Base-by-base conservation (phyloP, 768 basidiomycete species). In the Tephrocybe sp. region DNA sequence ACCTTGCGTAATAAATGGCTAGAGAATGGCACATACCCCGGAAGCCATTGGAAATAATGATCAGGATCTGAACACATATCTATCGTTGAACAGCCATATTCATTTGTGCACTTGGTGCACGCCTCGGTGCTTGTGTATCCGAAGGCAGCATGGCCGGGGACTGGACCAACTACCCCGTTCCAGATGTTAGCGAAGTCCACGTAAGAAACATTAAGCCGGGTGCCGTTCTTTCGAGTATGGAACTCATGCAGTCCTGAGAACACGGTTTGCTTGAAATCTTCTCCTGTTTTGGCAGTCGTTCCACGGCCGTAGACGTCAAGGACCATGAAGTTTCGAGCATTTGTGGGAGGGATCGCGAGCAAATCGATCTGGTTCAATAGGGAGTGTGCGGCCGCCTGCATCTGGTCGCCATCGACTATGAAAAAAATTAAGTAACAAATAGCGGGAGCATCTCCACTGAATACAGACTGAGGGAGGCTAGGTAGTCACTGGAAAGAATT, bases 1-100 rank as follows among this genome's bases (percentile, higher is more conserved):
- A 23, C 14, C 48, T 11, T 1, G n/a, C 8, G 45, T 50, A 21
- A 58, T 47, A 51, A 21, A 58, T 48, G 23, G 46, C 76, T n/a
- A n/a, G n/a, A n/a, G n/a, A 17, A 12, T 20, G 8, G 2, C 17
- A 64, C 76, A 42, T 48, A 79, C 79, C 73, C 70, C 26, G 64
- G 62, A 28, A 80, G 73, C 74, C 78, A 81, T 54, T 79, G 78
- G 53, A 80, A 81, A 38, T 70, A 69, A 56, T 75, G 77, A 34
- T 74, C 76, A 3, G 74, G 72, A 51, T 77, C 74, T 32, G 45
- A 28, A 46, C 76, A 77, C 48, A 52, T 44, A 0, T 55, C 65
- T 6, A 62, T 55, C 3, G 66, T 67, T 12, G 71, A 69, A 34
- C 68, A 65, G n/a, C 58, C 56, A 28, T 47, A 55, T 2, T 66